Evolutionary conservation across 805 yeast species (phyloP), one percentile per base, ranked within the genome.

Genomic region (Candida boleticola): DNA sequence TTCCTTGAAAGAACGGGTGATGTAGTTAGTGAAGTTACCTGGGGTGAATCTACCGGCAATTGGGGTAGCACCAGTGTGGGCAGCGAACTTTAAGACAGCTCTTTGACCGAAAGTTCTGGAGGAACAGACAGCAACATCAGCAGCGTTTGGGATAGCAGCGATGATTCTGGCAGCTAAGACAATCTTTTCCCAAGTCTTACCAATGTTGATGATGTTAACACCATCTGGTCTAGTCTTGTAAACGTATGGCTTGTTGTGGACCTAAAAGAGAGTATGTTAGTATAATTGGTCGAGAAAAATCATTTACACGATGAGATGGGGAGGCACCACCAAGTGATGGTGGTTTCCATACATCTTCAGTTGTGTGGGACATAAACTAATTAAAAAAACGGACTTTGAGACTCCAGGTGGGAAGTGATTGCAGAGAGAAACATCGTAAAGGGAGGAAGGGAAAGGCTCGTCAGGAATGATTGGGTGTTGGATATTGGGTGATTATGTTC

Each of bases 41-140:
- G 99, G 99, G 66, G 99, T 93, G 87, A 93, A 93, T 82, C 99
- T 89, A 79, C 99, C 99, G 64, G 99, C 99, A 79, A 93, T 92
- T 73, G 99, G 90, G 62, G 98, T 92, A 61, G 99, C 97, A 77
- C 98, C 98, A 64, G 98, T 90, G 90, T 93, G 98, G 64, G 97
- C 88, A 71, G 99, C 97, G 71, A 85, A 93, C 82, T 93, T 93
- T 76, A 93, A 85, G 61, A 92, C 99, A 70, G 99, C 99, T 83
- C 99, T 93, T 82, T 93, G 99, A 71, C 99, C 99, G 79, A 87
- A 92, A 64, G 97, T 90, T 83, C 98, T 92, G 64, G 98, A 88
- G 57, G 98, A 90, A 68, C 95, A 89, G 64, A 96, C 98, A 72
- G 90, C 98, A 69, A 93, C 96, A 71, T 93, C 99, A 60, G 92